phyloP scores from a whole-genome alignment of 202 grass and related monocot species.

The Schoenoplectus triqueter region DNA sequence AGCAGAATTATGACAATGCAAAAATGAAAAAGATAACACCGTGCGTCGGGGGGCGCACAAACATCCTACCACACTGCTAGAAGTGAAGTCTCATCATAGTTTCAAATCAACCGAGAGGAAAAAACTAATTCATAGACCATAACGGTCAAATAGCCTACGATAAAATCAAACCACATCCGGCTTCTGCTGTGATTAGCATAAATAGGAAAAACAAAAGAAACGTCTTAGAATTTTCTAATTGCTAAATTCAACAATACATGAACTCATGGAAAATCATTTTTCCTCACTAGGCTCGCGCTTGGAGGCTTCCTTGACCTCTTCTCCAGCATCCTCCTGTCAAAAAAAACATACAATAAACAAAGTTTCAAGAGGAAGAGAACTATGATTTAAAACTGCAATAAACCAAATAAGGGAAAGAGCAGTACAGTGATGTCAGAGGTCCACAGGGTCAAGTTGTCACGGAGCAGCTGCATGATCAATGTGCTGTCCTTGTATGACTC shows the following conservation, averaged over 20 bases:
- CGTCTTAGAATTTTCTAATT: conserved; percentile 38
- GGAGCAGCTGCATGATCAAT: conserved; percentile 93
- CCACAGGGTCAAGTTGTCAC: conserved; percentile 94
- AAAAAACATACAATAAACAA: conserved; percentile 13
- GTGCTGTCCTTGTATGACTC: conserved; percentile 97
- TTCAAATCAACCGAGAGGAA: conserved; percentile 16
- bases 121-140: conserved; percentile 36
- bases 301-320: conserved; percentile 62
- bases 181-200: conserved; percentile 20
- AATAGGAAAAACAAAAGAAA: conserved; percentile 5
- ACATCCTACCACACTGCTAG: not conserved
- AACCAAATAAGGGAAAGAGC: not conserved
- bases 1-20: not conserved
- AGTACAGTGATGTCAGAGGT: conserved; percentile 81
- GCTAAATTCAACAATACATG: conserved; percentile 33
- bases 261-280: conserved; percentile 44
- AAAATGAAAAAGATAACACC: not conserved
- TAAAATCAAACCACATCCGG: conserved; percentile 29
- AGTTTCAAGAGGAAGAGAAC: not conserved
- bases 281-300: conserved; percentile 57
- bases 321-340: conserved; percentile 61
- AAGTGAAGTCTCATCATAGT: conserved; percentile 21
- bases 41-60: not conserved
- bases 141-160: conserved; percentile 20
- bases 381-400: not conserved